Evolutionary conservation across 805 yeast genomes (phyloP), one percentile per base, ranked within the genome.

Genomic region (Metschnikowia picachoensis): DNA sequence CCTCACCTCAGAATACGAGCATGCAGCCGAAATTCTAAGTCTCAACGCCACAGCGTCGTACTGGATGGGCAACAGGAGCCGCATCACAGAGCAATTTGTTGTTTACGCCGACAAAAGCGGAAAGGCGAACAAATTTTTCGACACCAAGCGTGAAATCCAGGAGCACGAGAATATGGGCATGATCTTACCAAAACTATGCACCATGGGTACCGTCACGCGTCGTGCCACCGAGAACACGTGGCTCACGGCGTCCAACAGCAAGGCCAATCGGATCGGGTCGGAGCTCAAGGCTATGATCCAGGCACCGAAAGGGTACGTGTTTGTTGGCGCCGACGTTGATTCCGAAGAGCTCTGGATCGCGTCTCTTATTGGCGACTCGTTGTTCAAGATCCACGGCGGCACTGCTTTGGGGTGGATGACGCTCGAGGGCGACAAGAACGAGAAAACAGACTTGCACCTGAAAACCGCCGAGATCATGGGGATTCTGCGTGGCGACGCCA

Each of bases 361-460:
- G 0, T 86, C 97, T 15, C 68, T 95, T 20, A 83, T 92, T 30
- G 97, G 99, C 3, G 99, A 94, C 62, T 83, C 98, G 0, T 79
- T 84, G 43, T 88, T 92, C 65, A 80, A 84, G 30, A 70, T 87
- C 20, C 99, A 94, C 64, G 99, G 99, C 6, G 95, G 95, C 12
- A 89, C 98, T 0, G 96, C 98, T 0, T 77, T 95, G 44, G 97
- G 98, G 0, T 95, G 99, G 99, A 95, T 94, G 99, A 91, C 97
- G 2, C 73, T 94, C 46, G 99, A 94, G 70, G 99, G 99, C 15
- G 82, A 92, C 4, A 94, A 94, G 66, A 74, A 71, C 46, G 92
- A 86, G 44, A 95, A 94, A 4, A 95, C 99, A 0, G 99, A 94
- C 67, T 68, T 95, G 49, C 99, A 94, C 62, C 89, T 97, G 0